These are phyloP conservation scores for Cicer yamashitae DNA, from an alignment of 306 rosid genomes.

Conservation along the genomic window DNA sequence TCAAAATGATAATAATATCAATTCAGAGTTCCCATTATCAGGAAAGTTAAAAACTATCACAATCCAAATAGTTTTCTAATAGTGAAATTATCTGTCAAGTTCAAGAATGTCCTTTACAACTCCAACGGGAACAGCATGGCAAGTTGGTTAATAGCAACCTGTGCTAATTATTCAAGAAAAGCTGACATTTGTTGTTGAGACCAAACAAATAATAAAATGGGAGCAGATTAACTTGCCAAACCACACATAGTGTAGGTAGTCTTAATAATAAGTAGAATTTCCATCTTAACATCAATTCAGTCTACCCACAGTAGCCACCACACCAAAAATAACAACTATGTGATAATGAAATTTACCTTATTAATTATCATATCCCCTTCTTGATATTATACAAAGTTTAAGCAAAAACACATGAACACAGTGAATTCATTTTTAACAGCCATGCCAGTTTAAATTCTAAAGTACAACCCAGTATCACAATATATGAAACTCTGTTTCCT, in stretches of 20 bases:
- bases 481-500: background rate
- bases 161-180: slow-evolving; percentile 18
- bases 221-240: slow-evolving; percentile 13
- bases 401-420: background rate
- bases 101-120: slow-evolving; percentile 15
- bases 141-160: slow-evolving; percentile 6
- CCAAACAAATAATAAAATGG: slow-evolving; percentile 20
- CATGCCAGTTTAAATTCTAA: slow-evolving; percentile 1
- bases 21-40: background rate
- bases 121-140: slow-evolving; percentile 7
- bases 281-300: slow-evolving; percentile 5
- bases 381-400: slow-evolving; percentile 7
- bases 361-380: slow-evolving; percentile 6
- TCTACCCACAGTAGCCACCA: slow-evolving; percentile 15
- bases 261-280: slow-evolving; percentile 22
- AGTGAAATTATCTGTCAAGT: slow-evolving; percentile 20
- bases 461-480: background rate
- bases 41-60: slow-evolving; percentile 10
- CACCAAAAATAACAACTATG: background rate
- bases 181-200: slow-evolving; percentile 7
- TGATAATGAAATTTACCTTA: background rate
- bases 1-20: slow-evolving; percentile 13
- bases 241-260: background rate
- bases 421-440: background rate
- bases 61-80: background rate